phyloP scores from a whole-genome alignment of 169 alveolate species.

The Cryptosporidium ubiquitum region DNA sequence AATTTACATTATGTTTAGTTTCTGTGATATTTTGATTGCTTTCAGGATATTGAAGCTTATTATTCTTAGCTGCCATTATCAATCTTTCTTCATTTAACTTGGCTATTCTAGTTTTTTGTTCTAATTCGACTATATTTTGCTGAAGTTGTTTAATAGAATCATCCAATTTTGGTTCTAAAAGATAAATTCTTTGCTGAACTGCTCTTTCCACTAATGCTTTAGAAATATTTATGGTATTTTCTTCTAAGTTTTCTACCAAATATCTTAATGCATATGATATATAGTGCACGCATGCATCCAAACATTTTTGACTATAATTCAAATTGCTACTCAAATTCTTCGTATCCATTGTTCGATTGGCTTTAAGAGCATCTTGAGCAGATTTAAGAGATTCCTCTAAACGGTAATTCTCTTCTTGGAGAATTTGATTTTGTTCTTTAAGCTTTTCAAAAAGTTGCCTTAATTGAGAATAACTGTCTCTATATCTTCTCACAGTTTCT shows the following conservation, averaged over 20 bases:
- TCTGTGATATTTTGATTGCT: background rate
- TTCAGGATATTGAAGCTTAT: background rate
- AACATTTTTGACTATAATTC: slow-evolving; percentile 63
- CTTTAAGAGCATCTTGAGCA: slow-evolving; percentile 27
- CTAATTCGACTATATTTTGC: slow-evolving; percentile 6
- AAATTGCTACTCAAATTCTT: slow-evolving; percentile 51
- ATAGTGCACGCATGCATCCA: slow-evolving; percentile 72
- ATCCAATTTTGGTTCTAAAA: slow-evolving; percentile 60
- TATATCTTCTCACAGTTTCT: slow-evolving; percentile 68
- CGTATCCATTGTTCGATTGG: slow-evolving; percentile 50
- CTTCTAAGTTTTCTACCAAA: slow-evolving; percentile 19
- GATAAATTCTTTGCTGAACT: slow-evolving; percentile 51
- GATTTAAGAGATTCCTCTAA: slow-evolving; percentile 33
- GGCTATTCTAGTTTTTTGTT: background rate
- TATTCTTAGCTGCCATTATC: background rate
- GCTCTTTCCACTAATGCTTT: slow-evolving; percentile 56
- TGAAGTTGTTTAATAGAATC: slow-evolving; percentile 40
- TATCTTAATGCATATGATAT: slow-evolving; percentile 28
- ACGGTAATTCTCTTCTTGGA: slow-evolving; percentile 39
- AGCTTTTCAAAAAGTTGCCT: slow-evolving; percentile 67
- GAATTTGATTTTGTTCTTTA: slow-evolving; percentile 60
- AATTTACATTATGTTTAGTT: background rate
- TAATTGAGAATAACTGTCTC: slow-evolving; percentile 60
- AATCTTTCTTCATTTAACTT: background rate
- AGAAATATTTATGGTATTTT: slow-evolving; percentile 6